phyloP scores from a whole-genome alignment of 257 asterid species.

The Primulina tabacum region DNA sequence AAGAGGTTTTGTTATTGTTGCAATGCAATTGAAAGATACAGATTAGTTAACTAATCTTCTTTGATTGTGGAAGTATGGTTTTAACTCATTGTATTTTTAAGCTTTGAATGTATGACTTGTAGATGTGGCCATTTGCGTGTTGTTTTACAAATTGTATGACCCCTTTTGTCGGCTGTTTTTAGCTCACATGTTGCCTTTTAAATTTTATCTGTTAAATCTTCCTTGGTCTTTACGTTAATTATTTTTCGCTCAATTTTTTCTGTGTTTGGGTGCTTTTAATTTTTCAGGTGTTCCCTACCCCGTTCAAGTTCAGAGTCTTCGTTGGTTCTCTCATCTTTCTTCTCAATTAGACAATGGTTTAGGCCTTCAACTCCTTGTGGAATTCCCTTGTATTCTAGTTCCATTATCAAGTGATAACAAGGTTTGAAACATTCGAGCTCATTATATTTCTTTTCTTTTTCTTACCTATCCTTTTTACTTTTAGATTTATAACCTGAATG shows the following conservation, averaged over 20 bases:
- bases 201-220: neutral
- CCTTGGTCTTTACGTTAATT: neutral
- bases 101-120: no score
- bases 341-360: constrained; percentile 51
- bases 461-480: neutral
- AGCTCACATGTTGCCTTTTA: neutral
- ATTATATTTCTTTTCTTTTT: neutral
- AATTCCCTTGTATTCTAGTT: constrained; percentile 71
- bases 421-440: constrained; percentile 41
- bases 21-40: no score
- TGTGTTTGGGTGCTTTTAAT: constrained; percentile 18
- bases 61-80: no score
- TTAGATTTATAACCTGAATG: neutral
- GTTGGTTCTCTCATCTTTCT: constrained; percentile 47
- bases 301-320: constrained; percentile 71
- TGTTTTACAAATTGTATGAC: no score
- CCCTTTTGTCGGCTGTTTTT: no score
- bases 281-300: constrained; percentile 55
- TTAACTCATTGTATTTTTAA: no score
- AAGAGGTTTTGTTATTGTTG: neutral
- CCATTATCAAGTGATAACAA: constrained; percentile 71
- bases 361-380: constrained; percentile 44
- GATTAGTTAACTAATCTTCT: no score
- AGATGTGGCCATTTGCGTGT: no score
- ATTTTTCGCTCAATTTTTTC: constrained; percentile 24